Evolutionary conservation across 768 basidiomycete genomes (phyloP).

Genomic region (Leccinum pellstonianum): DNA sequence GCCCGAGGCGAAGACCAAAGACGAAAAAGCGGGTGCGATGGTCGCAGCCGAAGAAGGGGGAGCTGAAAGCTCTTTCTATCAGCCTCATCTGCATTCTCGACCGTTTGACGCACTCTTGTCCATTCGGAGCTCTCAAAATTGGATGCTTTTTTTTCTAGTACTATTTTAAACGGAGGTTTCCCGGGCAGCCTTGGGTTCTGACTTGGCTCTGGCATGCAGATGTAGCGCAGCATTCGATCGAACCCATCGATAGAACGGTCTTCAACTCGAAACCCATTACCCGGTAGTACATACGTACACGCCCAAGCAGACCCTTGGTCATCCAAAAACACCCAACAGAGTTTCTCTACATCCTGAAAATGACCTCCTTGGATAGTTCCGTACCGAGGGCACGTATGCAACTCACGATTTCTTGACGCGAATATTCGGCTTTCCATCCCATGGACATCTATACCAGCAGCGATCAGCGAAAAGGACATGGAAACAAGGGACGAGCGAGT

Average conservation of each 20-base stretch:
- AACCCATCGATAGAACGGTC: background rate
- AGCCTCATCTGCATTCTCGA: too few relatives aligned
- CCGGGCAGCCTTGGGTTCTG: too few relatives aligned
- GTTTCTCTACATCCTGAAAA: constrained; percentile 32
- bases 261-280: background rate
- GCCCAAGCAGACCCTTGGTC: background rate
- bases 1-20: background rate
- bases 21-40: background rate
- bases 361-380: constrained; percentile 41
- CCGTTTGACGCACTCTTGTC: too few relatives aligned
- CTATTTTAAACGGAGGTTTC: too few relatives aligned
- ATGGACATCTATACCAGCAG: constrained; percentile 15
- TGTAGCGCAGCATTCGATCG: background rate
- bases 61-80: background rate
- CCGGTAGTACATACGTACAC: background rate
- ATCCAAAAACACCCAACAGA: background rate
- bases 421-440: constrained; percentile 31
- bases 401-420: constrained; percentile 36
- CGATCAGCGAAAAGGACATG: constrained; percentile 7
- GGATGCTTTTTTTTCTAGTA: too few relatives aligned
- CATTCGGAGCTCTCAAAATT: too few relatives aligned
- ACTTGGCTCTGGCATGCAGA: too few relatives aligned
- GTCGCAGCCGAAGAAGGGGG: background rate
- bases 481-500: background rate
- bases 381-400: constrained; percentile 46